Evolutionary conservation across 1,139 yeast genomes (phyloP).

Genomic region (Scheffersomyces parashehatae): DNA sequence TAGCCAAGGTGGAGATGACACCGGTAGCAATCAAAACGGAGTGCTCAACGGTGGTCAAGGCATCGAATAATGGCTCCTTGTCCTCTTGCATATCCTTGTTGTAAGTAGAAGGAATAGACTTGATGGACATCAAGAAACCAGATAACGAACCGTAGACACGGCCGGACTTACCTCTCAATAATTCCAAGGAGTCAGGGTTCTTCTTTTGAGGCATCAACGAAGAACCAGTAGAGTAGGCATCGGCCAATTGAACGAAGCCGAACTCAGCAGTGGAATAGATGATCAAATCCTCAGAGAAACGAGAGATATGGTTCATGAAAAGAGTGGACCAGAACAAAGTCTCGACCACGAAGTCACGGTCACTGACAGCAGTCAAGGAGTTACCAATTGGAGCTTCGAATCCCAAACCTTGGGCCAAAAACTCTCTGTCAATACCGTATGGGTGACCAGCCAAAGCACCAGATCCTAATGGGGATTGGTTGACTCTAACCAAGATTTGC

Average conservation of each 20-base stretch:
- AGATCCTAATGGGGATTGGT: constrained; percentile 88
- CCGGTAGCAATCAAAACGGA: constrained; percentile 95
- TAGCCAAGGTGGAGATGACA: constrained; percentile 80
- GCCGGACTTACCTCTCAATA: constrained; percentile 95
- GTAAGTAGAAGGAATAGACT: constrained; percentile 95
- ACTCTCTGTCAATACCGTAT: constrained; percentile 94
- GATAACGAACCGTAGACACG: constrained; percentile 93
- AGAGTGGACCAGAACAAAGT: constrained; percentile 96
- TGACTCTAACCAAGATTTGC: constrained; percentile 79
- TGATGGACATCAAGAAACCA: constrained; percentile 94
- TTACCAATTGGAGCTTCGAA: constrained; percentile 89
- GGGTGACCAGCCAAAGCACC: constrained; percentile 99
- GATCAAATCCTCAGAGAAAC: constrained; percentile 92
- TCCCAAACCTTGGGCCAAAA: constrained; percentile 73
- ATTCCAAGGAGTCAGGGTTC: constrained; percentile 94
- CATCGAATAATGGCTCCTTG: constrained; percentile 94
- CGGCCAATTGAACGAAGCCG: constrained; percentile 89
- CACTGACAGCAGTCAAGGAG: constrained; percentile 92
- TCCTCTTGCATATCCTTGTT: constrained; percentile 99
- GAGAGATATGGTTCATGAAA: constrained; percentile 91
- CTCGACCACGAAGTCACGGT: constrained; percentile 96
- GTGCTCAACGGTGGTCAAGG: constrained; percentile 86
- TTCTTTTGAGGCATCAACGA: constrained; percentile 99
- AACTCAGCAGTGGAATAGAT: constrained; percentile 97
- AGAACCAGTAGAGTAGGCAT: constrained; percentile 97